These are phyloP conservation scores for Cercophora sp. DNA, from an alignment of 495 filamentous ascomycete species.

Conservation along the genomic window DNA sequence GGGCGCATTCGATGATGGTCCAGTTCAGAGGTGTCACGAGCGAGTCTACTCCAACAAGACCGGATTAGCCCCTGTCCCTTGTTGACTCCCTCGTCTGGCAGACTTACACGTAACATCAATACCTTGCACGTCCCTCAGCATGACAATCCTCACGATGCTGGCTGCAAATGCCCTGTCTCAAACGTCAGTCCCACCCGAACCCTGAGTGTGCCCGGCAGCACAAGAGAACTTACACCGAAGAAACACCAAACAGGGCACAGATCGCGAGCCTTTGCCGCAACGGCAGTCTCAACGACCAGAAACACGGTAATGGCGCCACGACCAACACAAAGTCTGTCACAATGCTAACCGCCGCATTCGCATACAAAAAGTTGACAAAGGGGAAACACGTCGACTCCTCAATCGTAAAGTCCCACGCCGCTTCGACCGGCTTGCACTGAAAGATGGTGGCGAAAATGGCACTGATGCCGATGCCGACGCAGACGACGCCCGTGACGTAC, in stretches of 20 bases:
- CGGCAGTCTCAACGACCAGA: slow-evolving; percentile 37
- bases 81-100: too few relatives aligned
- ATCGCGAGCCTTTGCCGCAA: slow-evolving; percentile 22
- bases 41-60: slow-evolving; percentile 22
- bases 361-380: slow-evolving; percentile 42
- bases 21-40: slow-evolving; percentile 27
- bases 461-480: slow-evolving; percentile 34
- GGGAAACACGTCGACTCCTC: slow-evolving; percentile 38
- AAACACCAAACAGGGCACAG: slow-evolving; percentile 24
- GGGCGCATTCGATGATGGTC: slow-evolving; percentile 30
- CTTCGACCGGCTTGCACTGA: slow-evolving; percentile 43
- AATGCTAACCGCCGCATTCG: slow-evolving; percentile 42
- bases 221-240: slow-evolving; percentile 21
- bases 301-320: slow-evolving; percentile 37
- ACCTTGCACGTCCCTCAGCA: slow-evolving; percentile 16
- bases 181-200: too few relatives aligned
- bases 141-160: slow-evolving; percentile 23
- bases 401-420: slow-evolving; percentile 37
- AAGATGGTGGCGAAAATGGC: slow-evolving; percentile 45
- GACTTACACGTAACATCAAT: slow-evolving; percentile 26
- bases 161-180: slow-evolving; percentile 27
- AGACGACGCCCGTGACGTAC: slow-evolving; percentile 21
- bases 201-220: too few relatives aligned
- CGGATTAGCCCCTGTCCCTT: too few relatives aligned
- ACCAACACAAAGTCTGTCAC: slow-evolving; percentile 45